phyloP scores from a whole-genome alignment of 2,329 filamentous ascomycete genomes.

The Periglandula ipomoeae region DNA sequence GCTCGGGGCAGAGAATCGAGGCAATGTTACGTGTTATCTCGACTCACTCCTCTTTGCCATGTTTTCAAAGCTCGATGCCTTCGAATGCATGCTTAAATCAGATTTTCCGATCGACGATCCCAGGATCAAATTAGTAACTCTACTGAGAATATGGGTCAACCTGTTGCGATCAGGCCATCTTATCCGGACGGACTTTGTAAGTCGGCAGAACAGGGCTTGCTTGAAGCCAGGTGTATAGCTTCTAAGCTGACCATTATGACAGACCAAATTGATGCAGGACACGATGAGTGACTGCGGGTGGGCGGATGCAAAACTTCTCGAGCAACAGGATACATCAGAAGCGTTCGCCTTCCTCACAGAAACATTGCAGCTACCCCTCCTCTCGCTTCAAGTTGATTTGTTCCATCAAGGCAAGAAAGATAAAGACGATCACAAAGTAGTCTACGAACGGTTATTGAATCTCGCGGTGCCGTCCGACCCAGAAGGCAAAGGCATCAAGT shows the following conservation, averaged over 20 bases:
- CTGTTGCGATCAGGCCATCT: conserved; percentile 76
- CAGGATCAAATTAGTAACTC: conserved; percentile 62
- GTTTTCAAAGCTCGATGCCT: conserved; percentile 84
- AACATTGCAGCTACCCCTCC: conserved; percentile 73
- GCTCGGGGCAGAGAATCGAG: conserved; percentile 77
- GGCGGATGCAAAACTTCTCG: conserved; percentile 65
- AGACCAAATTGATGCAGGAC: conserved; percentile 78
- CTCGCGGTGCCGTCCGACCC: conserved; percentile 76
- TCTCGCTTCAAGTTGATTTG: conserved; percentile 88
- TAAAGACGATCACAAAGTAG: conserved; percentile 85
- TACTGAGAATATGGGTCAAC: conserved; percentile 88
- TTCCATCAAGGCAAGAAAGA: conserved; percentile 85
- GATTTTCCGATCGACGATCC: conserved; percentile 59
- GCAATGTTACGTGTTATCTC: conserved; percentile 86
- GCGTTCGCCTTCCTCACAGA: conserved; percentile 93
- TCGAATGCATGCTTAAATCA: conserved; percentile 84
- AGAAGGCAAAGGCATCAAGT: conserved; percentile 59
- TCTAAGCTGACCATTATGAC: conserved; percentile 11
- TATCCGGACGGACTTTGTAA: conserved; percentile 75
- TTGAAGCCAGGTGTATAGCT: too few species aligned
- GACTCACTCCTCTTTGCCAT: conserved; percentile 90
- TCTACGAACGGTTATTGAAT: conserved; percentile 84
- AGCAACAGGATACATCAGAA: conserved; percentile 92
- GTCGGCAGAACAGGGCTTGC: conserved; percentile 13
- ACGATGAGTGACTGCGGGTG: conserved; percentile 80